These are phyloP conservation scores for Candolleomyces eurysporus DNA, from an alignment of 768 basidiomycete species.

Conservation along the genomic window DNA sequence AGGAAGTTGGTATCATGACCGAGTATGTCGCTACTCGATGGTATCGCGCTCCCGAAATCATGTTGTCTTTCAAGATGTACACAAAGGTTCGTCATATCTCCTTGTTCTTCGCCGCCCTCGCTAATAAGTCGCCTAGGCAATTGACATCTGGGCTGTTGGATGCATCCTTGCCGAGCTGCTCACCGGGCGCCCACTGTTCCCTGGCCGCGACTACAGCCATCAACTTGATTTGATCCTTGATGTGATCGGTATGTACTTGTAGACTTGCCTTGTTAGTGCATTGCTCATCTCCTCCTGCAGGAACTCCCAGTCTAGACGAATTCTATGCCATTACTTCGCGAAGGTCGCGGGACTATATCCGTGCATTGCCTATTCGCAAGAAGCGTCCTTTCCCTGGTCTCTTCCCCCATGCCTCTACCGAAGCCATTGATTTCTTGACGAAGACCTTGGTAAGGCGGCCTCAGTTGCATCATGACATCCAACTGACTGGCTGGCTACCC, in stretches of 20 bases:
- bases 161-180: constrained; percentile 83
- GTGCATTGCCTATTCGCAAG: constrained; percentile 81
- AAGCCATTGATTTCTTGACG: constrained; percentile 70
- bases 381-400: constrained; percentile 64
- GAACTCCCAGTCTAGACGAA: constrained; percentile 86
- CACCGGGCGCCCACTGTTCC: constrained; percentile 80
- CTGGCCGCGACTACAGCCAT: constrained; percentile 83
- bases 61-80: constrained; percentile 92
- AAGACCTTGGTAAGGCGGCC: constrained; percentile 55
- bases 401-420: constrained; percentile 74
- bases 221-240: constrained; percentile 88
- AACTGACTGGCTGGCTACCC: background rate
- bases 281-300: constrained; percentile 23
- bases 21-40: constrained; percentile 91
- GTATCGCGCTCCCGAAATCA: constrained; percentile 94
- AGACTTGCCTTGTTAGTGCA: constrained; percentile 4
- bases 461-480: too few species aligned
- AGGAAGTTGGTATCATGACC: constrained; percentile 70
- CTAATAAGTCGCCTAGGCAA: constrained; percentile 31
- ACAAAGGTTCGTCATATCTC: constrained; percentile 48
- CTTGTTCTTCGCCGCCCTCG: constrained; percentile 1
- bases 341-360: constrained; percentile 84
- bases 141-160: constrained; percentile 75
- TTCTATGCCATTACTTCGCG: constrained; percentile 87
- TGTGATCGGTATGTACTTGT: constrained; percentile 57